Percentiles rank a stretch among this genome's conserved stretches.
Conservation (phyloP, 2,329 filamentous ascomycete genomes). For the Coniochaeta sp. region DNA sequence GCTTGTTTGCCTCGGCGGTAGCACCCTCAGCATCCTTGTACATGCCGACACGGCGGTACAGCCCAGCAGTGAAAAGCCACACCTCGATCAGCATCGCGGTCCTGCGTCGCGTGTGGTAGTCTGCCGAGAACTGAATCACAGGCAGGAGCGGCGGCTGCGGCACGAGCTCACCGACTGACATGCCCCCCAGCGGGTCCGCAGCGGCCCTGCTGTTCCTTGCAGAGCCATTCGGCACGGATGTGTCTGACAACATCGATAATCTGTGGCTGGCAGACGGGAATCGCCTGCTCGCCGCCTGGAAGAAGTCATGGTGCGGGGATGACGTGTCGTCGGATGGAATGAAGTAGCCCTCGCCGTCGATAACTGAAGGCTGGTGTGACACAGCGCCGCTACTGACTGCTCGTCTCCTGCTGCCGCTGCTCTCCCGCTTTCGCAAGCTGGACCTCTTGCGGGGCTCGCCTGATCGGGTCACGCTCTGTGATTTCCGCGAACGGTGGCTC, state of each 20-base stretch:
- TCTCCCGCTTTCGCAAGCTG: conserved; percentile 46
- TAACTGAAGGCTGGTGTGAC: conserved; percentile 31
- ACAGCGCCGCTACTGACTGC: conserved; percentile 34
- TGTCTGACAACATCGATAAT: conserved; percentile 37
- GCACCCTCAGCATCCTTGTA: conserved; percentile 75
- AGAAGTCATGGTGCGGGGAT: conserved; percentile 33
- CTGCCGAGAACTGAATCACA: conserved; percentile 46
- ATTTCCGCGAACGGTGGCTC: conserved; percentile 23
- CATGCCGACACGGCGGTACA: conserved; percentile 78
- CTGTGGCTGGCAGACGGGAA: conserved; percentile 31
- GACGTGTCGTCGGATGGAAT: conserved; percentile 36
- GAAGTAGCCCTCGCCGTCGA: conserved; percentile 45
- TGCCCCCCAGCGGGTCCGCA: conserved; percentile 29
- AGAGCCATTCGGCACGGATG: conserved; percentile 34
- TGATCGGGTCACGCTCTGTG: conserved; percentile 30
- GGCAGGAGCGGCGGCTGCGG: conserved; percentile 42
- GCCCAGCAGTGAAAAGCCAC: conserved; percentile 83
- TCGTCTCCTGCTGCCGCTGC: conserved; percentile 40
- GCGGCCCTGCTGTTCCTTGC: conserved; percentile 33
- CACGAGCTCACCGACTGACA: conserved; percentile 31
- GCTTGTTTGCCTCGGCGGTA: conserved; percentile 71
- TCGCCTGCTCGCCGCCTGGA: conserved; percentile 33
- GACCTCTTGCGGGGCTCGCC: conserved; percentile 37
- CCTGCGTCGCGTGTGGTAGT: conserved; percentile 43
- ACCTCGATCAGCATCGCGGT: conserved; percentile 61